phyloP scores from a whole-genome alignment of 2,329 filamentous ascomycete genomes.

The Exserohilum rostratum region DNA sequence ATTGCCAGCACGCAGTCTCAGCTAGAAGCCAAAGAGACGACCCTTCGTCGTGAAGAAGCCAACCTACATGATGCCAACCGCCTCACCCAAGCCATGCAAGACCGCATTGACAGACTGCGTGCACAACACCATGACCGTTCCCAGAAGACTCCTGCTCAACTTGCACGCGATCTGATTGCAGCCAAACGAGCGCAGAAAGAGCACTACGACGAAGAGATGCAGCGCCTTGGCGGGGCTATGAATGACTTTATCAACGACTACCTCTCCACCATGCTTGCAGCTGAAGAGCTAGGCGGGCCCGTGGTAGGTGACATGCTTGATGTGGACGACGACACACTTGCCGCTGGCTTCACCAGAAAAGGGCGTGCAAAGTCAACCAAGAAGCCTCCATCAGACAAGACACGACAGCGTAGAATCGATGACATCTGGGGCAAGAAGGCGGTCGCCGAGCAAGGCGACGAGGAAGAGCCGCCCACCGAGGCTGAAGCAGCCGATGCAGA shows the following conservation, averaged over 20 bases:
- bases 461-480: conserved; percentile 47
- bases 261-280: conserved; percentile 77
- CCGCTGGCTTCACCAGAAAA: conserved; percentile 60
- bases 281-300: conserved; percentile 82
- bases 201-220: conserved; percentile 66
- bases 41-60: conserved; percentile 53
- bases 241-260: conserved; percentile 73
- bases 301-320: conserved; percentile 77
- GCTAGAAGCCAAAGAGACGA: conserved; percentile 47
- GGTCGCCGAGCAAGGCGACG: conserved; percentile 27
- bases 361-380: conserved; percentile 54
- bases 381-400: conserved; percentile 38
- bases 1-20: conserved; percentile 55
- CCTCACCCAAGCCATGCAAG: conserved; percentile 57
- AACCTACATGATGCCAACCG: conserved; percentile 56
- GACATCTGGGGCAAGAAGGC: conserved; percentile 53
- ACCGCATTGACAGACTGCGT: conserved; percentile 65
- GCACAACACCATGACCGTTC: conserved; percentile 63
- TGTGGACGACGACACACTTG: conserved; percentile 61
- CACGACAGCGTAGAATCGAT: conserved; percentile 58
- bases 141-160: conserved; percentile 65
- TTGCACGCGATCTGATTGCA: conserved; percentile 66
- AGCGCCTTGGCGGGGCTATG: conserved; percentile 66
- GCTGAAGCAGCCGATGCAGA: conserved; percentile 57
- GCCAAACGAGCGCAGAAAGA: conserved; percentile 66